Evolutionary conservation across 305 asterid genomes (phyloP), one percentile per base, ranked within the genome.

Genomic region (Ajuga reptans): DNA sequence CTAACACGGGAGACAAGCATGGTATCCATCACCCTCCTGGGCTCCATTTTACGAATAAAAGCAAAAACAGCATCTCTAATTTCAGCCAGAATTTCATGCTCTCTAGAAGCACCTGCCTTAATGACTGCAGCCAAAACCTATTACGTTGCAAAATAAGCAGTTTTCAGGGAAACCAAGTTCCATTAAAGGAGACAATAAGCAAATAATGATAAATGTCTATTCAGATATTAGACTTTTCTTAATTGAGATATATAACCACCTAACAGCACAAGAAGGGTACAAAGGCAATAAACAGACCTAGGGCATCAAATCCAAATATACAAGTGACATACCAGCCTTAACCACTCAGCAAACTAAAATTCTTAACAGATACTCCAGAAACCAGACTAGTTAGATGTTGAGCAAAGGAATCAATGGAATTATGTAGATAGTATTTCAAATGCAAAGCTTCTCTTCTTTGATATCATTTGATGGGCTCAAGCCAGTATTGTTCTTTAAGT

Each of bases 1-100:
- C 99, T 81, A 80, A 94, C 99, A 78, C 99, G 96, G 69, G 99
- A 94, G 79, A 94, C 92, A 74, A 94, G 96, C 98, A 94, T 94
- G 75, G 98, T 94, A 71, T 94, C 99, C 99, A 94, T 91, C 76
- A 94, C 99, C 78, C 93, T 86, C 72, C 83, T 89, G 31, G 98
- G 98, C 79, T 94, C 99, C 96, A 94, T 86, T 85, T 91, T 94
- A 70, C 92, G 96, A 73, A 94, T 89, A 79, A 91, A 94, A 61
- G 92, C 84, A 81, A 94, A 94, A 57, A 91, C 99, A 61, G 98
- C 87, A 85, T 94, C 98, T 77, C 99, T 84, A 64, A 94, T 94
- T 84, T 94, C 99, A 75, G 99, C 99, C 73, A 94, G 97, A 79
- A 94, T 94, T 80, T 94, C 99, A 74, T 91, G 99, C 84, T 94